These are phyloP conservation scores for Dendrobium catenatum DNA, from an alignment of 106 monocot species.

Conservation along the genomic window DNA sequence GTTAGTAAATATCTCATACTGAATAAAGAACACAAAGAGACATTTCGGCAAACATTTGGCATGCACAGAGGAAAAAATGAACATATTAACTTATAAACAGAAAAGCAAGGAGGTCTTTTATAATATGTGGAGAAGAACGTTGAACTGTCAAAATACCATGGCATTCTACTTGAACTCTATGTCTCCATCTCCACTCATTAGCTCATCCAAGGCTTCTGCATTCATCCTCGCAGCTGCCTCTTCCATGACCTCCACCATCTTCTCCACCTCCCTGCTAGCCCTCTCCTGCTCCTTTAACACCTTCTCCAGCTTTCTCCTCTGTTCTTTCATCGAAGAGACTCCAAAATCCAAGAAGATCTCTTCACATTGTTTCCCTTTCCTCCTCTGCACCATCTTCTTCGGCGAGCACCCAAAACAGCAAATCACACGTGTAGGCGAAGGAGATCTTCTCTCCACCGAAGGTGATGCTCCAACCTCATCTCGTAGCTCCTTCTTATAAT, in stretches of 20 bases:
- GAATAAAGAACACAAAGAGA: neutral
- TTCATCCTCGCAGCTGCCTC: constrained; percentile 36
- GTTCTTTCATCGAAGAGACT: constrained; percentile 26
- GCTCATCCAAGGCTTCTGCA: constrained; percentile 28
- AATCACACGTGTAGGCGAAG: constrained; percentile 26
- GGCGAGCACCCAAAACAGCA: constrained; percentile 48
- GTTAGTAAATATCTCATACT: neutral
- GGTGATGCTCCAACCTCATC: neutral
- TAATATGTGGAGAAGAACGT: too few species aligned
- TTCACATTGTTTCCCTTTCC: constrained; percentile 15
- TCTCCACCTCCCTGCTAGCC: constrained; percentile 40
- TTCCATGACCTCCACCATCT: constrained; percentile 37
- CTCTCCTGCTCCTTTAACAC: constrained; percentile 46
- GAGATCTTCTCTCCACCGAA: neutral
- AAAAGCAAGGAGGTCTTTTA: too few species aligned
- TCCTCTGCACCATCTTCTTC: constrained; percentile 21
- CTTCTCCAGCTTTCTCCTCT: constrained; percentile 34
- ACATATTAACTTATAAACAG: too few species aligned
- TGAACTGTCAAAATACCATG: neutral
- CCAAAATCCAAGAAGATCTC: constrained; percentile 29
- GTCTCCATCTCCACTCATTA: constrained; percentile 15
- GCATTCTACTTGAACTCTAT: constrained; percentile 21
- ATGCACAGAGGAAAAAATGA: neutral
- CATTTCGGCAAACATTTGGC: constrained; percentile 7
- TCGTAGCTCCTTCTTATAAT: neutral